phyloP scores from a whole-genome alignment of 2,329 filamentous ascomycete genomes.

The Diaporthe sp. region DNA sequence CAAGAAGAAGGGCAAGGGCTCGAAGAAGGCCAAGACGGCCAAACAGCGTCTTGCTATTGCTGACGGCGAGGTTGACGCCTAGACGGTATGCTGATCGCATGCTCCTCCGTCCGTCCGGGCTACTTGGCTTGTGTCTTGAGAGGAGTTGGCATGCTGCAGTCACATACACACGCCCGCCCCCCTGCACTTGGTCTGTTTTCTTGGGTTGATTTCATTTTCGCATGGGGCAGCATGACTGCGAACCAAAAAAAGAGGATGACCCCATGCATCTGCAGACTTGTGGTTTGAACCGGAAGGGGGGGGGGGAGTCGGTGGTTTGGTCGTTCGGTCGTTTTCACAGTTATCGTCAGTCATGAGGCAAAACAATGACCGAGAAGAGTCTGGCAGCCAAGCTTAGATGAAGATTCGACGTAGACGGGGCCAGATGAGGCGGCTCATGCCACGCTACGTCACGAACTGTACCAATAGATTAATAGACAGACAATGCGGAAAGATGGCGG shows the following conservation, averaged over 20 bases:
- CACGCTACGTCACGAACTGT: slow-evolving; percentile 19
- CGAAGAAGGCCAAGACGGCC: slow-evolving; percentile 77
- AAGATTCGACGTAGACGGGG: slow-evolving; percentile 12
- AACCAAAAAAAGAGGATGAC: not conserved
- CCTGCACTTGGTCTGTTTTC: not conserved
- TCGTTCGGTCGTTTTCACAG: not conserved
- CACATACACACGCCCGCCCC: not conserved
- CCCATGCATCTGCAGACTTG: not conserved
- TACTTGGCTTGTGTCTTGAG: not conserved
- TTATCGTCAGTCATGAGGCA: not conserved
- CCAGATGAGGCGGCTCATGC: slow-evolving; percentile 9
- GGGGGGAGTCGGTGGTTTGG: not conserved
- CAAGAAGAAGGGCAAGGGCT: slow-evolving; percentile 70
- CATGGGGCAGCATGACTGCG: slow-evolving; percentile 19
- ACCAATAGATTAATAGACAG: slow-evolving; percentile 29
- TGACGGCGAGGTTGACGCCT: slow-evolving; percentile 66
- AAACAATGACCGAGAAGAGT: slow-evolving; percentile 4
- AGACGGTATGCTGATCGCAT: not conserved
- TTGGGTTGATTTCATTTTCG: not conserved
- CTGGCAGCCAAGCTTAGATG: slow-evolving; percentile 20
- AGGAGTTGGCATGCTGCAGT: not conserved
- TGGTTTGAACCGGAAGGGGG: not conserved
- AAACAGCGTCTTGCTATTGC: slow-evolving; percentile 79
- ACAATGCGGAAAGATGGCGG: slow-evolving; percentile 11
- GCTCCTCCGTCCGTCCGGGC: not conserved